Evolutionary conservation across 768 basidiomycete genomes (phyloP).

Genomic region (Collybiopsis confluens): DNA sequence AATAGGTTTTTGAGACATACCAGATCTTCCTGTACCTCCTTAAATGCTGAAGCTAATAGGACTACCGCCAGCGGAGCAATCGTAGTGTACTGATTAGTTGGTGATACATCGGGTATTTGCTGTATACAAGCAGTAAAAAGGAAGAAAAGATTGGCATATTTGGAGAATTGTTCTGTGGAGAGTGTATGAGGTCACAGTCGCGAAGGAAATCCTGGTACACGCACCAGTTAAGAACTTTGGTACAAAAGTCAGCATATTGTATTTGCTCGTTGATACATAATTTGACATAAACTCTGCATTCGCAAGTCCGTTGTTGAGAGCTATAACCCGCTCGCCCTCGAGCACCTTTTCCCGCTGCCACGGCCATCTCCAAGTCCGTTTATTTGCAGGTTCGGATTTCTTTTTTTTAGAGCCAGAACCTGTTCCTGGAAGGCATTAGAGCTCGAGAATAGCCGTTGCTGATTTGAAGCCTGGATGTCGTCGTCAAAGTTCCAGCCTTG

Average conservation of each 20-base stretch:
- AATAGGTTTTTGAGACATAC: constrained; percentile 36
- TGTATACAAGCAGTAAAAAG: constrained; percentile 96
- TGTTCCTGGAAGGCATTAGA: constrained; percentile 32
- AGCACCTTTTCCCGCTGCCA: constrained; percentile 70
- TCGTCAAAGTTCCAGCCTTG: constrained; percentile 77
- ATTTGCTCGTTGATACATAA: constrained; percentile 92
- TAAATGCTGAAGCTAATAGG: constrained; percentile 89
- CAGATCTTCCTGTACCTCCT: constrained; percentile 92
- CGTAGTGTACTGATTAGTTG: constrained; percentile 92
- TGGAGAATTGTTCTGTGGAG: constrained; percentile 89
- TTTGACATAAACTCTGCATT: constrained; percentile 74
- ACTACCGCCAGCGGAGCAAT: constrained; percentile 88
- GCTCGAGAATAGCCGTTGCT: constrained; percentile 35
- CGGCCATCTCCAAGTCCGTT: constrained; percentile 69
- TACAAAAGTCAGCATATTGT: constrained; percentile 80
- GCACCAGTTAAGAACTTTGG: constrained; percentile 91
- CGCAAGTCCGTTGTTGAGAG: constrained; percentile 70
- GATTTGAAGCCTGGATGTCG: constrained; percentile 36
- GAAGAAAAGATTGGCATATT: constrained; percentile 99
- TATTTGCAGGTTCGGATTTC: constrained; percentile 14
- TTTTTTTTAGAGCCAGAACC: constrained; percentile 16
- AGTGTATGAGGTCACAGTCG: constrained; percentile 9
- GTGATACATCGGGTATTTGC: constrained; percentile 96
- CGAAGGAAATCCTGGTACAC: constrained; percentile 19
- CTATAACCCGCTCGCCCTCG: constrained; percentile 73